A percentile compares a stretch with the other conserved stretches of the same genome.
These are phyloP conservation scores for Xylariaceae sp. DNA, from an alignment of 2,329 filamentous ascomycete species.

Conservation along the genomic window DNA sequence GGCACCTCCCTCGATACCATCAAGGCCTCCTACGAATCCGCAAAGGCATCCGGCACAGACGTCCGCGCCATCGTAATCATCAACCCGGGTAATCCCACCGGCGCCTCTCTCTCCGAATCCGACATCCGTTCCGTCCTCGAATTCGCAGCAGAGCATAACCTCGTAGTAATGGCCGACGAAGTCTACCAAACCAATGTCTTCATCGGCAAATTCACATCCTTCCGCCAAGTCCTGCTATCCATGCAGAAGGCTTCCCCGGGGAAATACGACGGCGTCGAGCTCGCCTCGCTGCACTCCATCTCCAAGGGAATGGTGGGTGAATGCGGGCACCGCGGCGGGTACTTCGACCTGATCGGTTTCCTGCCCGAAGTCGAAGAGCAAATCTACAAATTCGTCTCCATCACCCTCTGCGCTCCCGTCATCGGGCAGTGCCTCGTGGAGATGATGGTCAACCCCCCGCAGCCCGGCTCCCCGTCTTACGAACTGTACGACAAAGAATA, in stretches of 20 bases:
- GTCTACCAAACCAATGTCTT: constrained; percentile 99
- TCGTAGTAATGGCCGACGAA: constrained; percentile 92
- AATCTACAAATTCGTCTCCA: constrained; percentile 98
- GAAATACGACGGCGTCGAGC: constrained; percentile 80
- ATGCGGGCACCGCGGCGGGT: constrained; percentile 95
- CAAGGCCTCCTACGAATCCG: constrained; percentile 68
- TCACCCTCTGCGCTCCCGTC: constrained; percentile 93
- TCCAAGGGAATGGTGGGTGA: constrained; percentile 99
- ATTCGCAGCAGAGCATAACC: constrained; percentile 77
- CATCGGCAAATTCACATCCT: constrained; percentile 87
- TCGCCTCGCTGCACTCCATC: constrained; percentile 87
- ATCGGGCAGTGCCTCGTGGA: constrained; percentile 95
- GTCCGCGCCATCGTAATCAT: constrained; percentile 94
- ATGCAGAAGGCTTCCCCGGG: constrained; percentile 73
- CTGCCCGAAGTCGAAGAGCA: constrained; percentile 80
- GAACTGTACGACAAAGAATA: constrained; percentile 84
- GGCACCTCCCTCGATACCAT: constrained; percentile 83
- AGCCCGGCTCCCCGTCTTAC: constrained; percentile 77
- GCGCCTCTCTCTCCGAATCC: constrained; percentile 73
- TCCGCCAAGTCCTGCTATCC: constrained; percentile 83
- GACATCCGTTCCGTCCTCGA: constrained; percentile 85
- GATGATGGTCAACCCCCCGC: constrained; percentile 95
- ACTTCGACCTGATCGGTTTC: constrained; percentile 94
- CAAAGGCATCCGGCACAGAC: constrained; percentile 73
- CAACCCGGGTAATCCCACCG: constrained; percentile 97